Percentiles rank a stretch among this genome's conserved stretches.
phyloP scores from a whole-genome alignment of 495 filamentous ascomycete species.

The Penicillium salamii region DNA sequence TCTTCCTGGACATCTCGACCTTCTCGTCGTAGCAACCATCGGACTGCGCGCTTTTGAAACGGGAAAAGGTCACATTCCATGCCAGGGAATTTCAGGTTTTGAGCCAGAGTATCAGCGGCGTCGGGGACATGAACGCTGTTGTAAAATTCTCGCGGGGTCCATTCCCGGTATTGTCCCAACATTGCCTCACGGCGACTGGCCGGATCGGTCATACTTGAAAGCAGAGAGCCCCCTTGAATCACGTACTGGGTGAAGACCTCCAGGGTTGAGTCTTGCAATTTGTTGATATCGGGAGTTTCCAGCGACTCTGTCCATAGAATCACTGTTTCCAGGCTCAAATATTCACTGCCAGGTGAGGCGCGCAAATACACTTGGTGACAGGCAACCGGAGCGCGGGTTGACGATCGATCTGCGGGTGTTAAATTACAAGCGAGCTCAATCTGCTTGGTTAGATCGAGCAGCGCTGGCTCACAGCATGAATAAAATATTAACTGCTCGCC shows the following conservation, averaged over 20 bases:
- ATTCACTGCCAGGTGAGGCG: constrained; percentile 10
- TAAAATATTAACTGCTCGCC: constrained; percentile 18
- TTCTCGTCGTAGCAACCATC: constrained; percentile 66
- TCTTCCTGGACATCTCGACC: constrained; percentile 38
- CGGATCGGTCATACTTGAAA: not conserved
- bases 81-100: constrained; percentile 36
- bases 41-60: constrained; percentile 69
- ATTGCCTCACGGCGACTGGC: constrained; percentile 12
- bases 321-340: constrained; percentile 26
- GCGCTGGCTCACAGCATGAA: constrained; percentile 12
- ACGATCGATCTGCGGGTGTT: constrained; percentile 25
- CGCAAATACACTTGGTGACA: constrained; percentile 37
- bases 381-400: constrained; percentile 17
- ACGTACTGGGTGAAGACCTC: constrained; percentile 32
- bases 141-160: constrained; percentile 63
- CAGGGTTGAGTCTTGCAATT: constrained; percentile 15
- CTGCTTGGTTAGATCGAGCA: constrained; percentile 20
- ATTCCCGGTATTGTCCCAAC: constrained; percentile 16
- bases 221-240: constrained; percentile 16
- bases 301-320: constrained; percentile 41
- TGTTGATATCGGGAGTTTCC: constrained; percentile 20
- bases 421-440: constrained; percentile 20
- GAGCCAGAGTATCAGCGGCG: constrained; percentile 33
- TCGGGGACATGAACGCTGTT: constrained; percentile 59
- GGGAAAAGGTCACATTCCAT: constrained; percentile 59